Evolutionary conservation across 2,329 filamentous ascomycete species (phyloP).

Genomic region (Penicillium janthinellum): DNA sequence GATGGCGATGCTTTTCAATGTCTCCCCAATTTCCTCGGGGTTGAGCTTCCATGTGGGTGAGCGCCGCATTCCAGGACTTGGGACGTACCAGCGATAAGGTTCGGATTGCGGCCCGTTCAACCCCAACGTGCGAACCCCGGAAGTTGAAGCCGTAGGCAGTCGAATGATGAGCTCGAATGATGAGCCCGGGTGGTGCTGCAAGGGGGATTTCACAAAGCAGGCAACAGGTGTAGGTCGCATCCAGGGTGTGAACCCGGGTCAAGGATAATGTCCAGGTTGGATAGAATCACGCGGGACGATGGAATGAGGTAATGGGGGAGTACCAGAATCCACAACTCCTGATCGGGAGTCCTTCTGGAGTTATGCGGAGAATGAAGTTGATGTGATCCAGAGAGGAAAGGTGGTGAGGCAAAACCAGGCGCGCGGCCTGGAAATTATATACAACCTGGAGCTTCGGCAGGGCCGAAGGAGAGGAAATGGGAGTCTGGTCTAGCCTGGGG

Average conservation of each 20-base stretch:
- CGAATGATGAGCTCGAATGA: slow-evolving; percentile 11
- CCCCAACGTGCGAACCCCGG: slow-evolving; percentile 21
- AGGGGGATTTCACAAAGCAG: slow-evolving; percentile 8
- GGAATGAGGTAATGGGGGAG: background rate
- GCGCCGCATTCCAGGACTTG: background rate
- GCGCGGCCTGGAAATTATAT: slow-evolving; percentile 8
- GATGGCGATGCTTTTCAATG: background rate
- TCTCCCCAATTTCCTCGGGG: background rate
- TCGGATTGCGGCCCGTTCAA: slow-evolving; percentile 27
- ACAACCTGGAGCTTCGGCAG: slow-evolving; percentile 6
- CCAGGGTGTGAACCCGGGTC: slow-evolving; percentile 6
- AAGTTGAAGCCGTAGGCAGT: slow-evolving; percentile 15
- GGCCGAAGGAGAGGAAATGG: background rate
- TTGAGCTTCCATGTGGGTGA: background rate
- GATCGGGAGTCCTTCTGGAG: background rate
- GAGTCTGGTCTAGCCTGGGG: background rate
- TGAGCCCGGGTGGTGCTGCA: slow-evolving; percentile 12
- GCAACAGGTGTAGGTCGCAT: slow-evolving; percentile 11
- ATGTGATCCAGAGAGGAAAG: background rate
- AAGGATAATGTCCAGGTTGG: background rate
- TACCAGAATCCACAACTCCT: background rate
- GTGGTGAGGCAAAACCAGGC: slow-evolving; percentile 1
- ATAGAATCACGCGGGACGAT: background rate
- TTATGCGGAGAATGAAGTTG: background rate
- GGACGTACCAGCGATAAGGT: slow-evolving; percentile 25